Percentiles rank a stretch among this genome's conserved stretches.
phyloP scores from a whole-genome alignment of 352 stramenopile species.

The Phytopythium sindhum region DNA sequence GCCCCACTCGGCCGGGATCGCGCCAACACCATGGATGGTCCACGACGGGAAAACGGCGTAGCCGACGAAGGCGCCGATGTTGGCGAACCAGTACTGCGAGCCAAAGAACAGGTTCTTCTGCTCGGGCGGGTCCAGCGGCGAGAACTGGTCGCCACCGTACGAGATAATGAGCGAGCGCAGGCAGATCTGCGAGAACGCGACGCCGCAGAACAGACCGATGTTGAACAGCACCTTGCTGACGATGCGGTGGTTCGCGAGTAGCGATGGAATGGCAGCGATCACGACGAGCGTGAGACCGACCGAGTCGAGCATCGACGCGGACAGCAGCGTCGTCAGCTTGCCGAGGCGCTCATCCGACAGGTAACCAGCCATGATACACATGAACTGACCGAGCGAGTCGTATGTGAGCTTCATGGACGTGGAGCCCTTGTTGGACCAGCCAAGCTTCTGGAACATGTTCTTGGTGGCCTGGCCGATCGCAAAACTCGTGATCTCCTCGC shows the following conservation, averaged over 20 bases:
- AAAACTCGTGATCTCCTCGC: conserved; percentile 50
- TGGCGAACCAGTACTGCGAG: conserved; percentile 79
- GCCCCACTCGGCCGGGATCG: conserved; percentile 58
- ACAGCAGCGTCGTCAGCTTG: conserved; percentile 28
- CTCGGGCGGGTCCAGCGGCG: conserved; percentile 31
- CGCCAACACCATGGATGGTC: conserved; percentile 57
- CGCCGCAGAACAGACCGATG: conserved; percentile 47
- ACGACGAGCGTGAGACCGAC: conserved; percentile 47
- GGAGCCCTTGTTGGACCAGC: conserved; percentile 53
- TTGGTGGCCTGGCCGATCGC: conserved; percentile 55
- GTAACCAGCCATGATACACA: conserved; percentile 52
- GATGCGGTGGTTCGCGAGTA: conserved; percentile 22
- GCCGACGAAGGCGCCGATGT: conserved; percentile 63
- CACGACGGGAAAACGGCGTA: conserved; percentile 78
- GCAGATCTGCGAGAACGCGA: conserved; percentile 43
- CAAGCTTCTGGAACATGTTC: conserved; percentile 61
- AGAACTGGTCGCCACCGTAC: conserved; percentile 63
- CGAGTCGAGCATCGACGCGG: conserved; percentile 24
- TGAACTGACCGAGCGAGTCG: conserved; percentile 63
- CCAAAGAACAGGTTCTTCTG: conserved; percentile 72
- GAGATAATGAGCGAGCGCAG: conserved; percentile 61
- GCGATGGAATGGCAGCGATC: conserved; percentile 36
- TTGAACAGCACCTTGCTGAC: conserved; percentile 48
- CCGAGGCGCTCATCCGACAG: conserved; percentile 55
- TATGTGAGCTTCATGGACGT: conserved; percentile 64